Evolutionary conservation across 1,284 basidiomycete species (phyloP).

Genomic region (Laetiporus sulphureus): DNA sequence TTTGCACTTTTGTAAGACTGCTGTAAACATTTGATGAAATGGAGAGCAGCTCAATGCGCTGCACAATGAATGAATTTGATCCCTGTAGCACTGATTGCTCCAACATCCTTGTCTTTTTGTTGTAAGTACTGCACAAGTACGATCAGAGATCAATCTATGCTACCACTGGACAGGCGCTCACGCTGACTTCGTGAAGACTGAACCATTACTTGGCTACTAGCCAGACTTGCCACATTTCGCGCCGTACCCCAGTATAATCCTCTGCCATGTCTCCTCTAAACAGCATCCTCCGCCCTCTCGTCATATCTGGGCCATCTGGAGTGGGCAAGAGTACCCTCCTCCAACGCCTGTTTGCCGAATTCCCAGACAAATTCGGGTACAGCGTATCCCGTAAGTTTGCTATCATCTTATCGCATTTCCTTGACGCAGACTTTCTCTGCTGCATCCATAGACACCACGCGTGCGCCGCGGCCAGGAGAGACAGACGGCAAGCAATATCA

Average conservation of each 20-base stretch:
- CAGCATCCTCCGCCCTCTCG: slow-evolving; percentile 50
- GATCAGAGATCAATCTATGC: too few species aligned
- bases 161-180: too few species aligned
- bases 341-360: slow-evolving; percentile 75
- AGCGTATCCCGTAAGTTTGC: slow-evolving; percentile 89
- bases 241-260: slow-evolving; percentile 9
- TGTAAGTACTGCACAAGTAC: too few species aligned
- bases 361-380: slow-evolving; percentile 88
- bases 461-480: slow-evolving; percentile 81
- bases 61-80: too few species aligned
- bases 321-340: slow-evolving; percentile 95
- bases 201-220: too few species aligned
- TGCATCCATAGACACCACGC: slow-evolving; percentile 76
- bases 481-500: slow-evolving; percentile 76
- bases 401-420: slow-evolving; percentile 2
- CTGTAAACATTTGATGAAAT: too few species aligned
- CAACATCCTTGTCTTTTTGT: too few species aligned
- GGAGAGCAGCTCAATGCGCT: too few species aligned
- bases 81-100: too few species aligned
- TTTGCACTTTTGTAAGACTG: too few species aligned
- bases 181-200: too few species aligned
- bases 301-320: slow-evolving; percentile 83
- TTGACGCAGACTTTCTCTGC: background rate
- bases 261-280: slow-evolving; percentile 23
- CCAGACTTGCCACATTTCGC: too few species aligned